phyloP scores from a whole-genome alignment of 2,329 filamentous ascomycete species.

The Aureobasidium sp. region DNA sequence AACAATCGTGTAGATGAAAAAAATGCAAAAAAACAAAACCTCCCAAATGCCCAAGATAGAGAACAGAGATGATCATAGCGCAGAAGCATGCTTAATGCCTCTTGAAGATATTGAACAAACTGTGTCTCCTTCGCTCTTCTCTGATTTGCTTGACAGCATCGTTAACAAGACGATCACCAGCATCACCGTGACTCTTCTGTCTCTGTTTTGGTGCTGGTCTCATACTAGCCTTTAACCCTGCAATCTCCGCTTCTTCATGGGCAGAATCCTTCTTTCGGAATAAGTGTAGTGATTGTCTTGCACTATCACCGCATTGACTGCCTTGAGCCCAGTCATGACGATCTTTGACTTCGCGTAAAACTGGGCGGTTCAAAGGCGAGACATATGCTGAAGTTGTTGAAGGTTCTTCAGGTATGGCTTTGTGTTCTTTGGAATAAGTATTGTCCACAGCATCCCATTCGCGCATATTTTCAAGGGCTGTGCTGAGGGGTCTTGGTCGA shows the following conservation, averaged over 20 bases:
- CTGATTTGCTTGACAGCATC: constrained; percentile 20
- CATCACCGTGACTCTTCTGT: constrained; percentile 20
- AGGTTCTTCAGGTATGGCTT: background rate
- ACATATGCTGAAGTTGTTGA: background rate
- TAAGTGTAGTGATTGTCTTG: constrained; percentile 4
- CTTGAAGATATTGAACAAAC: constrained; percentile 8
- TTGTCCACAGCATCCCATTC: constrained; percentile 18
- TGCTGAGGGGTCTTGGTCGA: constrained; percentile 21
- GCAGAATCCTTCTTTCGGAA: constrained; percentile 9
- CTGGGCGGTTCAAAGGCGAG: background rate
- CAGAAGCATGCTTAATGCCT: constrained; percentile 6
- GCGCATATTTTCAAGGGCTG: constrained; percentile 24
- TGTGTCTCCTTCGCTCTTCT: constrained; percentile 9
- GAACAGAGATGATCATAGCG: background rate
- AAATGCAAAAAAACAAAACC: background rate
- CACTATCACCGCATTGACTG: constrained; percentile 21
- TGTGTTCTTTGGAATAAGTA: background rate
- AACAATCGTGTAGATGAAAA: background rate
- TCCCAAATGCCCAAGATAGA: background rate
- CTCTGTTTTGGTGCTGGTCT: background rate
- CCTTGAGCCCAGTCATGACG: constrained; percentile 24
- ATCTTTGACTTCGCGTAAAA: background rate
- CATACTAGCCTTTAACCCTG: background rate
- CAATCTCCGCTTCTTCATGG: constrained; percentile 4
- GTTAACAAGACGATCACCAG: constrained; percentile 1